These are phyloP conservation scores for Cerrena zonata DNA, from an alignment of 1,284 basidiomycete species.

Conservation along the genomic window DNA sequence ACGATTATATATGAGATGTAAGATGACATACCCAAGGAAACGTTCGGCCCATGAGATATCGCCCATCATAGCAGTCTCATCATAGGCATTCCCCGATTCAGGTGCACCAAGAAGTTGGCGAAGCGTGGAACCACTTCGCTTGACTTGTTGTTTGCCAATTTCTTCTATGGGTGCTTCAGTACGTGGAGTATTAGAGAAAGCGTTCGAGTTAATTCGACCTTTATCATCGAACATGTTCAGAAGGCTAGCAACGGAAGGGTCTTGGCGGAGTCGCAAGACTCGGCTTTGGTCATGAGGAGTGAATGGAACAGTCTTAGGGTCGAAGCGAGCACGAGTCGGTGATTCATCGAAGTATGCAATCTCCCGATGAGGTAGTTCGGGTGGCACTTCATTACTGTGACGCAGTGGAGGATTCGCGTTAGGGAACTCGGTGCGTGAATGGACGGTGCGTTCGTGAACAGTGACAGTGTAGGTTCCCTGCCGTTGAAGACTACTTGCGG, in stretches of 20 bases:
- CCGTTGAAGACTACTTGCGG: slow-evolving; percentile 41
- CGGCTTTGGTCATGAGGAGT: slow-evolving; percentile 49
- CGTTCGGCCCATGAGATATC: slow-evolving; percentile 79
- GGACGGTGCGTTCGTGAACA: slow-evolving; percentile 55
- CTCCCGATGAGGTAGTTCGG: slow-evolving; percentile 9
- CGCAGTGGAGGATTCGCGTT: slow-evolving; percentile 43
- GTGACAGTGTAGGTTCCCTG: slow-evolving; percentile 65
- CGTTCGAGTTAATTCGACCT: slow-evolving; percentile 51
- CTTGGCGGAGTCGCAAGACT: slow-evolving; percentile 56
- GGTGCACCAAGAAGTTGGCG: slow-evolving; percentile 58
- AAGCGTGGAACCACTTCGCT: slow-evolving; percentile 62
- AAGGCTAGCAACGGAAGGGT: slow-evolving; percentile 70
- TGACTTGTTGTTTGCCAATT: slow-evolving; percentile 46
- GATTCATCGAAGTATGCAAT: slow-evolving; percentile 20
- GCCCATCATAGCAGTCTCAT: slow-evolving; percentile 44
- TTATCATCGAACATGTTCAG: slow-evolving; percentile 67
- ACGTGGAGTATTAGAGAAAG: slow-evolving; percentile 60
- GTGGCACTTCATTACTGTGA: slow-evolving; percentile 22
- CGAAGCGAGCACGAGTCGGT: slow-evolving; percentile 12
- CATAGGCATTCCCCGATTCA: slow-evolving; percentile 31
- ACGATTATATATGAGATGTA: neutral
- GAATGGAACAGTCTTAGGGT: slow-evolving; percentile 21
- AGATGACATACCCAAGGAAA: slow-evolving; percentile 52
- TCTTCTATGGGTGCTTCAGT: slow-evolving; percentile 27
- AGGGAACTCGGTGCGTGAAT: slow-evolving; percentile 59